Evolutionary conservation across 768 basidiomycete genomes (phyloP).

Genomic region (Holtermannia corniformis): DNA sequence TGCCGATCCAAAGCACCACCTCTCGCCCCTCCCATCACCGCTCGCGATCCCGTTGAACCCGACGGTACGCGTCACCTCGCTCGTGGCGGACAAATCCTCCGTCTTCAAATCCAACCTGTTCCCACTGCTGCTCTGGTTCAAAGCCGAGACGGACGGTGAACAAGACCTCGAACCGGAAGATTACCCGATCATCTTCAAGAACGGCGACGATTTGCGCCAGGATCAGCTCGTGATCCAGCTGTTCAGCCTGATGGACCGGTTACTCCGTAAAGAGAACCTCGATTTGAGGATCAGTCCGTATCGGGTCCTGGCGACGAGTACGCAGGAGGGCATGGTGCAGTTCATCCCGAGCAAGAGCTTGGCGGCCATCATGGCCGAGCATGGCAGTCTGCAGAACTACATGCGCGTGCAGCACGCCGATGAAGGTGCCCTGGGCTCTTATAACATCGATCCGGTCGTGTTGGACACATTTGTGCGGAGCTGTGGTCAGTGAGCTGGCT

Average conservation of each 20-base stretch:
- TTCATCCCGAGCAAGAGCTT: constrained; percentile 94
- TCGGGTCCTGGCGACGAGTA: constrained; percentile 83
- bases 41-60: constrained; percentile 88
- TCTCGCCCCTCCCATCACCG: constrained; percentile 59
- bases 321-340: constrained; percentile 88
- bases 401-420: constrained; percentile 77
- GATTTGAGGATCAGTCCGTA: constrained; percentile 76
- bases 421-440: constrained; percentile 87
- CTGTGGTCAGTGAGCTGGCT: constrained; percentile 60
- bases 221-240: constrained; percentile 96
- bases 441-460: constrained; percentile 86
- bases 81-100: constrained; percentile 81
- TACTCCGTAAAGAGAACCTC: constrained; percentile 87
- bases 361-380: constrained; percentile 83
- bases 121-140: constrained; percentile 82
- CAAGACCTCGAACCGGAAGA: constrained; percentile 48
- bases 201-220: constrained; percentile 96
- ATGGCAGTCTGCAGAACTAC: constrained; percentile 63
- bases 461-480: constrained; percentile 94
- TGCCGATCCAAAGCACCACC: constrained; percentile 71
- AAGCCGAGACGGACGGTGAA: constrained; percentile 53
- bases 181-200: constrained; percentile 95
- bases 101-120: constrained; percentile 97
- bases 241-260: constrained; percentile 94
- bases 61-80: constrained; percentile 69